Evolutionary conservation across 257 asterid species (phyloP).

Genomic region (Nicotiana paniculata): DNA sequence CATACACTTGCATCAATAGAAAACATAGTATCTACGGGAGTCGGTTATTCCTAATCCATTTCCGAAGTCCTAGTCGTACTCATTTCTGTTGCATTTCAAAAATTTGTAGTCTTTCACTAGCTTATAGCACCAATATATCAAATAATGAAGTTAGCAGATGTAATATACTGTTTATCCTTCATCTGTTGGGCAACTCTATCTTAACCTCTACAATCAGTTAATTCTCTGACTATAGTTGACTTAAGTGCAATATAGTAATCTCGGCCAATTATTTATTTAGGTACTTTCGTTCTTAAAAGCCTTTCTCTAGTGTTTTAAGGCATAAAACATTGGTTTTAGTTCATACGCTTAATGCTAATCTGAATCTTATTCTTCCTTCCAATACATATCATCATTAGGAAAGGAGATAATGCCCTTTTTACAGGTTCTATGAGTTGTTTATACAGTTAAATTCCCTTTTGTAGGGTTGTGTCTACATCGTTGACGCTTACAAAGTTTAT

Average conservation of each 20-base stretch:
- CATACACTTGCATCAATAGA: background rate
- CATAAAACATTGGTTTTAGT: background rate
- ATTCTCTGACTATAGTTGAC: background rate
- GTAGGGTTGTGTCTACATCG: conserved; percentile 84
- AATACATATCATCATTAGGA: background rate
- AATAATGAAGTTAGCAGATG: background rate
- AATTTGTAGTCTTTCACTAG: background rate
- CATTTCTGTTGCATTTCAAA: background rate
- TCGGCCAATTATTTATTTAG: background rate
- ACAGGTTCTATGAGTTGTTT: conserved; percentile 1
- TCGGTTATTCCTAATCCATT: background rate
- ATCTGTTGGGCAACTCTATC: background rate
- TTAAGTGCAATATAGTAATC: background rate
- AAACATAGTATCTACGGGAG: background rate
- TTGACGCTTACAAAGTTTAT: conserved; percentile 86
- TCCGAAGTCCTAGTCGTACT: background rate
- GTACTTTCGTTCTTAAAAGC: background rate
- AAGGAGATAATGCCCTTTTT: background rate
- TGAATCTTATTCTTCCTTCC: background rate
- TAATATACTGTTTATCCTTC: background rate
- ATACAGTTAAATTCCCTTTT: background rate
- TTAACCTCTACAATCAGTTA: background rate
- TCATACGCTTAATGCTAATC: background rate
- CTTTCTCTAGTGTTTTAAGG: background rate
- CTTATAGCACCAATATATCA: background rate